phyloP scores from a whole-genome alignment of 306 rosid genomes.

The Calophaca sinica region DNA sequence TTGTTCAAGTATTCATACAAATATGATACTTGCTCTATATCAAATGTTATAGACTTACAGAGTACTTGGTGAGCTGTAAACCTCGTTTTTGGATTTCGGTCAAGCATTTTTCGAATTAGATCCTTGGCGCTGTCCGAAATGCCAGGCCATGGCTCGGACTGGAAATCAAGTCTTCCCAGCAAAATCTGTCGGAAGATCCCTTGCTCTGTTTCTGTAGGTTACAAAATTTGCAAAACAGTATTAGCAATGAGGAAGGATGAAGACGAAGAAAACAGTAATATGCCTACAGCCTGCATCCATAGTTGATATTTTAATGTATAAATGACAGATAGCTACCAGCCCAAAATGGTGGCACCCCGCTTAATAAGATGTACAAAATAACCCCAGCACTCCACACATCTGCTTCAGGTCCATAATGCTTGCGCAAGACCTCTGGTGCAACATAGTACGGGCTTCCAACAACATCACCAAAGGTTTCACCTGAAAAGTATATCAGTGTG shows the following conservation, averaged over 20 bases:
- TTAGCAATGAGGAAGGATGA: constrained; percentile 40
- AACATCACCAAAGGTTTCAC: constrained; percentile 61
- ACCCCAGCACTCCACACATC: constrained; percentile 80
- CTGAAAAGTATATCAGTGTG: constrained; percentile 50
- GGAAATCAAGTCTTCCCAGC: constrained; percentile 57
- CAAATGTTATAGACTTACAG: constrained; percentile 46
- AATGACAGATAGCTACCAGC: constrained; percentile 53
- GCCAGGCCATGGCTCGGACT: constrained; percentile 69
- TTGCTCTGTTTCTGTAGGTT: constrained; percentile 57
- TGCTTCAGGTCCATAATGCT: constrained; percentile 66
- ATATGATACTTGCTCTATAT: constrained; percentile 19
- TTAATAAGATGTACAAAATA: constrained; percentile 62
- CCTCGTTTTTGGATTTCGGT: constrained; percentile 58
- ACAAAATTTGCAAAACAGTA: constrained; percentile 20
- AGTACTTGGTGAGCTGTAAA: constrained; percentile 60
- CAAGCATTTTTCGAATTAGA: constrained; percentile 66
- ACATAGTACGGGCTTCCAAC: constrained; percentile 74
- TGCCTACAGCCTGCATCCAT: neutral
- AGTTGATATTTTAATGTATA: constrained; percentile 10
- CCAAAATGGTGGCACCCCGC: constrained; percentile 75
- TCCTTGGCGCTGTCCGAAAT: constrained; percentile 71
- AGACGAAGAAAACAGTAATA: constrained; percentile 25
- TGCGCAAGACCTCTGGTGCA: constrained; percentile 70
- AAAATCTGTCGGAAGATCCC: constrained; percentile 64
- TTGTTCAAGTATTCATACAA: constrained; percentile 16